Base-by-base conservation (phyloP, 2,329 filamentous ascomycete genomes). In the Colletotrichum sp. region DNA sequence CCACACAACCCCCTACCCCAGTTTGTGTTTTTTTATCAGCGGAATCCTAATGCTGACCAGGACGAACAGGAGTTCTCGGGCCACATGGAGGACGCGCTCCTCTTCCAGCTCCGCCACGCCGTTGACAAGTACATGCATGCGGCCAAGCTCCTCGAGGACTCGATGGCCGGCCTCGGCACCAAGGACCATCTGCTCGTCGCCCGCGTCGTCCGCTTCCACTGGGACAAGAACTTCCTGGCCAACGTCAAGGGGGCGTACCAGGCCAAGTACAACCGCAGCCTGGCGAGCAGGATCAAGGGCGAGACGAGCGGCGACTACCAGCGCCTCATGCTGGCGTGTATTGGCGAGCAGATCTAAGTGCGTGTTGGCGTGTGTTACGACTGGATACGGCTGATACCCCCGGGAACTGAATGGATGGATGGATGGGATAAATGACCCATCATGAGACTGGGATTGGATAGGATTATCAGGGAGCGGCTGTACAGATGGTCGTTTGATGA, bases 301-400 rank as follows among this genome's bases (percentile, higher is more conserved):
- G 96, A 99, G 88, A 98, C 95, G 7, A 95, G 94, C 77, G 95
- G 96, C 6, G 94, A 98, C 84, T 98, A 97, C 80, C 89, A 94
- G 85, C 90, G 86, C 79, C 85, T 96, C 80, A 89, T 98, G 90
- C 85, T 98, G 78, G 95, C 94, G n/a, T 91, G 89, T 70, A 85
- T 92, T 67, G 90, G 89, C 21, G 88, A 90, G 79, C 72, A 68
- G n/a, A 70, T 78, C 24, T 78, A 24, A 76, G 64, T 28, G 36
- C 43, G 52, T 28, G 26, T 3, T 36, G 58, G 9, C 28, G 34
- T 64, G 30, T 16, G 61, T 10, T 3, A 15, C 61, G 48, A 52
- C 38, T 10, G 48, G n/a, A 28, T 24, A 30, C 43, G 34, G 30
- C 34, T 34, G 64, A 76, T 76, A 76, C 74, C 74, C 73, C 48